Evolutionary conservation across 2,329 filamentous ascomycete genomes (phyloP).

Genomic region (Falciphora oryzae): DNA sequence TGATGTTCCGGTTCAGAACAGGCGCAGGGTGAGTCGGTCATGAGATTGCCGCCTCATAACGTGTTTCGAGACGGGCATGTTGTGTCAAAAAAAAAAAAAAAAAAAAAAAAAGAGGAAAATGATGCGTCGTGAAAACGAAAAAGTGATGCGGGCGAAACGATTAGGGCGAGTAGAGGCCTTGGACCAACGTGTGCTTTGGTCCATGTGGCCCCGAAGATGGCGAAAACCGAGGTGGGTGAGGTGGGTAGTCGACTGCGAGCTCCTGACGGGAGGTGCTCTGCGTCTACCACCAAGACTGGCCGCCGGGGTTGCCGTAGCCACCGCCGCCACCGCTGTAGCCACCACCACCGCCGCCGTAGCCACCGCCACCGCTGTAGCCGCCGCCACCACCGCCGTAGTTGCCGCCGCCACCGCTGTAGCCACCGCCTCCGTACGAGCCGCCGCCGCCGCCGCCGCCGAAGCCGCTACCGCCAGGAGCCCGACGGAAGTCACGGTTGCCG

Average conservation of each 20-base stretch:
- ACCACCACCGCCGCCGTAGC: slow-evolving; percentile 32
- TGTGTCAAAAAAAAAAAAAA: slow-evolving; percentile 18
- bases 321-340: slow-evolving; percentile 31
- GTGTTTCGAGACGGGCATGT: slow-evolving; percentile 12
- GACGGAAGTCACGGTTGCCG: slow-evolving; percentile 84
- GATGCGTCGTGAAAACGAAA: slow-evolving; percentile 14
- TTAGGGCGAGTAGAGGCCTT: slow-evolving; percentile 15
- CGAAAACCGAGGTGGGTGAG: background rate
- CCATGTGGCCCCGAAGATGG: slow-evolving; percentile 5
- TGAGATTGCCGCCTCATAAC: slow-evolving; percentile 31
- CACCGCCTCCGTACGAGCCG: slow-evolving; percentile 33
- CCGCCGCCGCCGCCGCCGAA: slow-evolving; percentile 46
- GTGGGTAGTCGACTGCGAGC: background rate
- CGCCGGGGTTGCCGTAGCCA: slow-evolving; percentile 64
- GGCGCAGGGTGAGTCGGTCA: slow-evolving; percentile 21
- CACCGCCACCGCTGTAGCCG: slow-evolving; percentile 38
- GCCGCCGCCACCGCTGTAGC: slow-evolving; percentile 31
- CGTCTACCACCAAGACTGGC: slow-evolving; percentile 64
- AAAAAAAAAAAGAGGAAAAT: slow-evolving; percentile 6
- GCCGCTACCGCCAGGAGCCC: slow-evolving; percentile 44
- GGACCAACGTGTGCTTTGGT: background rate
- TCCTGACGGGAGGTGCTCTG: slow-evolving; percentile 12
- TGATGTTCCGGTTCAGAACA: slow-evolving; percentile 26
- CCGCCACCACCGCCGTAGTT: slow-evolving; percentile 40
- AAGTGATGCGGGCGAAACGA: slow-evolving; percentile 11